phyloP scores from a whole-genome alignment of 768 basidiomycete species.

The Pleurotus pulmonarius region DNA sequence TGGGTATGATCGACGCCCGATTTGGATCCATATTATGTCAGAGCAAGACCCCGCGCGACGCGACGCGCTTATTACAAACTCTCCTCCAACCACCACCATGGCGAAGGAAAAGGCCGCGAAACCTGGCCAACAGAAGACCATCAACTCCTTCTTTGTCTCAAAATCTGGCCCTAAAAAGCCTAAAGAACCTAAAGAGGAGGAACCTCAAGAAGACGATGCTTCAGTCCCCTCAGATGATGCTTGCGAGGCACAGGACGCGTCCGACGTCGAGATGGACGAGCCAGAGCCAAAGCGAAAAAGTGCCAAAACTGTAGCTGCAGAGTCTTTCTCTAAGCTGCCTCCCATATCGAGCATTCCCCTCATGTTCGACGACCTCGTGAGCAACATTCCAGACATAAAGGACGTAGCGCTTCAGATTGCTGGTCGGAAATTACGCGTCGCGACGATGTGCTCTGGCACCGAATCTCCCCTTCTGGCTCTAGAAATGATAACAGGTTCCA shows the following conservation, averaged over 20 bases:
- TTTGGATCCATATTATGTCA: no score
- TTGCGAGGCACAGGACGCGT: background rate
- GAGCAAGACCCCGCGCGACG: background rate
- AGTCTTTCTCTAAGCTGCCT: slow-evolving; percentile 55
- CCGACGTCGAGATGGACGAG: slow-evolving; percentile 30
- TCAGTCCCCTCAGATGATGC: background rate
- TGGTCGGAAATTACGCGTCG: slow-evolving; percentile 86
- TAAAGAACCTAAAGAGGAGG: slow-evolving; percentile 1
- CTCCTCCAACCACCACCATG: slow-evolving; percentile 33
- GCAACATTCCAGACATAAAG: slow-evolving; percentile 61
- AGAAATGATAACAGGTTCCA: slow-evolving; percentile 74
- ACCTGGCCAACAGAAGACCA: slow-evolving; percentile 47
- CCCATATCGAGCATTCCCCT: slow-evolving; percentile 69
- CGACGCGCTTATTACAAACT: slow-evolving; percentile 12
- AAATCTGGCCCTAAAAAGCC: slow-evolving; percentile 4
- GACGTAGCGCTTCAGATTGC: slow-evolving; percentile 60
- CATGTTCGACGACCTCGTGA: slow-evolving; percentile 76
- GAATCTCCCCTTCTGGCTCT: slow-evolving; percentile 92
- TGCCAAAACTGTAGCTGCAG: slow-evolving; percentile 35
- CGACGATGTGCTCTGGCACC: slow-evolving; percentile 97
- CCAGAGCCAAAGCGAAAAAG: slow-evolving; percentile 16
- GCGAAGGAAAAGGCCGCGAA: slow-evolving; percentile 39
- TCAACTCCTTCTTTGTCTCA: slow-evolving; percentile 51
- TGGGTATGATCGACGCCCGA: no score
- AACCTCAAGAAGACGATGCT: background rate